These are phyloP conservation scores for Simplicillium sp. DNA, from an alignment of 2,329 filamentous ascomycete species.

Conservation along the genomic window DNA sequence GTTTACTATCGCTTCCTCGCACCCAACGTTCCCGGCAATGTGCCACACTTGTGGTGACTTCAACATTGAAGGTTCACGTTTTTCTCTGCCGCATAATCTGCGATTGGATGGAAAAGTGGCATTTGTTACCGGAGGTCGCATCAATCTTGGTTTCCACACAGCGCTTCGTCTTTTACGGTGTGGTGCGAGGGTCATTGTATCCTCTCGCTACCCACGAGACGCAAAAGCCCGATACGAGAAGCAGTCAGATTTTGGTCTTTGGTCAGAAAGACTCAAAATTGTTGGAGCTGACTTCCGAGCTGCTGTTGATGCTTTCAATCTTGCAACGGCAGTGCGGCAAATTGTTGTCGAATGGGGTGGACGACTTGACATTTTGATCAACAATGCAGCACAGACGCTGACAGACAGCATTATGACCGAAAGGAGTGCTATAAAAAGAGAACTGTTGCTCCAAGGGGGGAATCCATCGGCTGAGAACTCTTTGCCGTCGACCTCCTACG, in stretches of 20 bases:
- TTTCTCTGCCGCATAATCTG: constrained; percentile 18
- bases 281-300: constrained; percentile 22
- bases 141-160: constrained; percentile 23
- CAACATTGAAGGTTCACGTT: constrained; percentile 17
- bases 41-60: constrained; percentile 23
- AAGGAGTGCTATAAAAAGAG: constrained; percentile 15
- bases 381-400: constrained; percentile 27
- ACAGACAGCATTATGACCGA: constrained; percentile 22
- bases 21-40: constrained; percentile 16
- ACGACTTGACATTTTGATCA: constrained; percentile 22
- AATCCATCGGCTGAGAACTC: background rate
- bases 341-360: constrained; percentile 8
- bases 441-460: constrained; percentile 5
- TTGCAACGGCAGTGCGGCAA: constrained; percentile 13
- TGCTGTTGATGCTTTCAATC: constrained; percentile 19
- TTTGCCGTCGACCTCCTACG: background rate
- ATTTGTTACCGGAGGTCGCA: constrained; percentile 22
- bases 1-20: constrained; percentile 7
- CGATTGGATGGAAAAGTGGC: constrained; percentile 16
- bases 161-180: constrained; percentile 22
- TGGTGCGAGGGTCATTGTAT: constrained; percentile 23
- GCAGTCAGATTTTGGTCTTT: no score
- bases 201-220: constrained; percentile 24
- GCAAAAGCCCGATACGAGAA: constrained; percentile 17
- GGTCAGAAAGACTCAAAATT: no score